Percentiles rank a stretch among this genome's conserved stretches.
Conservation (phyloP, 2,329 filamentous ascomycete species). For the Phyllachora maydis region DNA sequence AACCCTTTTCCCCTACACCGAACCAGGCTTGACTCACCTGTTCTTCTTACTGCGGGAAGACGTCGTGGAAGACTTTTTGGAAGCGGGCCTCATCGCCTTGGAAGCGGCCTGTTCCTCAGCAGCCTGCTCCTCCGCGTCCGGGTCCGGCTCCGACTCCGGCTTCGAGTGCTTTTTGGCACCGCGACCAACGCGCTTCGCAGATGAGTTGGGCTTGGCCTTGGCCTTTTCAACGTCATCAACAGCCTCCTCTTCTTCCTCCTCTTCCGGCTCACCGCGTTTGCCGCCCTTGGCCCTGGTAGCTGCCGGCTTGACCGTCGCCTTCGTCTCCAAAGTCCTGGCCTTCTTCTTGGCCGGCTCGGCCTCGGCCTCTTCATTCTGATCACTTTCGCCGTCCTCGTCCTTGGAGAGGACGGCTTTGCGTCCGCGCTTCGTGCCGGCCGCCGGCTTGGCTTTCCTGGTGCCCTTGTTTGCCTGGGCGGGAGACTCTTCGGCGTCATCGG, state of each 20-base stretch:
- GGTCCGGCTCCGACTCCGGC: neutral
- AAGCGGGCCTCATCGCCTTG: conserved; percentile 3
- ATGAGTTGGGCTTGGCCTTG: neutral
- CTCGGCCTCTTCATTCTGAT: no score
- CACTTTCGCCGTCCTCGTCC: no score
- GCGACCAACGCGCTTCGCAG: neutral
- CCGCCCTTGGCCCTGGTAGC: no score
- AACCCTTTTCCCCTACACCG: no score
- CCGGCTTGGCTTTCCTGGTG: no score
- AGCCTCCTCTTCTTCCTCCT: conserved; percentile 1
- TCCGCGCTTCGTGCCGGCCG: no score
- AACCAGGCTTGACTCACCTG: no score
- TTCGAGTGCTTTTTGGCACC: neutral
- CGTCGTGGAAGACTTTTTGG: conserved; percentile 3
- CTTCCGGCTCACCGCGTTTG: conserved; percentile 1
- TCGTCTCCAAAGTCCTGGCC: no score
- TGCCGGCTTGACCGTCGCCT: conserved; percentile 1
- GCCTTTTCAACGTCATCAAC: neutral
- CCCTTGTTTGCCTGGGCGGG: conserved; percentile 6
- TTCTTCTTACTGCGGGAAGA: no score
- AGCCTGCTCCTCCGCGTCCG: conserved; percentile 1
- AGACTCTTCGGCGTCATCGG: conserved; percentile 1
- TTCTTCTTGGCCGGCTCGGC: no score
- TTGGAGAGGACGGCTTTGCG: no score
- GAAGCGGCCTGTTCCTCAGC: conserved; percentile 3